Base-by-base conservation (phyloP, 345 rosid species). In the Triadica sebifera region DNA sequence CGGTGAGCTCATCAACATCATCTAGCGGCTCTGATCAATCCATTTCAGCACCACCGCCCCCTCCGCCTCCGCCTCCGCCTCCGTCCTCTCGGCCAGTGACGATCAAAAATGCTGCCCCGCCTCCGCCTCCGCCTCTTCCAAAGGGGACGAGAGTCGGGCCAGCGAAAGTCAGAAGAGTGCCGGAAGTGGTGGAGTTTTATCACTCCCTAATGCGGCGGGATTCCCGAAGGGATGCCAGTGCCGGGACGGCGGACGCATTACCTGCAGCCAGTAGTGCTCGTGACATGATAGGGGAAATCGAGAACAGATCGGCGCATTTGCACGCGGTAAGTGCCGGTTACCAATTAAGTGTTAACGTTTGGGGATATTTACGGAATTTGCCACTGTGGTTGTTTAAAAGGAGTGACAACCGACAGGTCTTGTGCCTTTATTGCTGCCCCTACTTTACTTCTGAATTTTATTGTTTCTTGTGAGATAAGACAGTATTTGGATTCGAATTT, bases 231-330 rank as follows among this genome's bases (percentile, higher is more conserved):
- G 99, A 95, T 49, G 82, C 92, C 72, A 79, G 86, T 17, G 84
- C 86, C 0, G 83, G 86, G 19, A 74, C 70, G 22, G 29, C 90
- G 67, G 97, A 90, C 6, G 73, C 66, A 0, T 65, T 82, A 22
- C 83, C 87, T 22, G 86, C 87, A 25, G 76, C 83, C 50, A 81
- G 89, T 17, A 91, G 87, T 50, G 89, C 97, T 7, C 88, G 98
- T 49, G 97, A 95, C 75, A 95, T 95, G 99, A 95, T 95, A 70
- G 97, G 99, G 45, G 99, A 95, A 87, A 95, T 95, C 37, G 99
- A 95, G 88, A 95, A 93, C 83, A 89, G 99, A 73, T 95, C 99
- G 75, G 78, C 96, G 37, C 81, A 95, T 81, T 85, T 95, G 68
- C 89, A 89, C 37, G 97, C 99, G 81, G 99, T 95, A 83, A 80